Conservation (phyloP, 2,329 filamentous ascomycete genomes). For the Pseudogymnoascus destructans region DNA sequence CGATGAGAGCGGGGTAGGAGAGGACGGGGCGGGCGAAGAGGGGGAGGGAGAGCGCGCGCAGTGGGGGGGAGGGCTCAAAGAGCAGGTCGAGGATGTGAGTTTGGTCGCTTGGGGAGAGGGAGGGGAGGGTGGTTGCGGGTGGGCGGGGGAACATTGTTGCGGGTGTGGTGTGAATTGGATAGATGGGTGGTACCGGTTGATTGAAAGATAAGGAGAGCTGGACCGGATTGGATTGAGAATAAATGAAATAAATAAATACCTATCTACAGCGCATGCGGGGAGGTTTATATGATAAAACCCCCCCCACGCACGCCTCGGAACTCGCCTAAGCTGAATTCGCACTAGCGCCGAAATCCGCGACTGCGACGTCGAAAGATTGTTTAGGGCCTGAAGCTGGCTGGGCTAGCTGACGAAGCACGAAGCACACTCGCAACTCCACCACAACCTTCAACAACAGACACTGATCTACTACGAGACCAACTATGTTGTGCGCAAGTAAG, state of each 20-base stretch:
- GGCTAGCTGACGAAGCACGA: not conserved
- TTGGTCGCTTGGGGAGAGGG: not conserved
- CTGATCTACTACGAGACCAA: constrained; percentile 19
- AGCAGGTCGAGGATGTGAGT: constrained; percentile 50
- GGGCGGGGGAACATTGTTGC: not conserved
- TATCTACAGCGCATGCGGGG: not conserved
- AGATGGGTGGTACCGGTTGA: not conserved
- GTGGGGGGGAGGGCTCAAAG: constrained; percentile 67
- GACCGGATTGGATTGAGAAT: not conserved
- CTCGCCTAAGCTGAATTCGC: constrained; percentile 2
- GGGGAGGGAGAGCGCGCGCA: constrained; percentile 58
- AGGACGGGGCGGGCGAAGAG: constrained; percentile 47
- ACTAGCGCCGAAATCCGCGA: constrained; percentile 6
- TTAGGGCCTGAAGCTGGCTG: constrained; percentile 7
- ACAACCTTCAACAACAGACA: not conserved
- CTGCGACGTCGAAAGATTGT: constrained; percentile 5
- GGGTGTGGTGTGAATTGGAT: not conserved
- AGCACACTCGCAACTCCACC: not conserved
- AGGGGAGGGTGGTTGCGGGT: not conserved
- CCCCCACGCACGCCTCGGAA: constrained; percentile 4
- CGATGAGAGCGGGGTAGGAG: constrained; percentile 58
- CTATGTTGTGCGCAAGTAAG: constrained; percentile 55
- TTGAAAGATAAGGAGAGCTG: not conserved
- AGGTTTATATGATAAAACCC: constrained; percentile 5
- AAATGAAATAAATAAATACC: not conserved